Conservation (phyloP, 257 asterid species). For the Solanum paucissectum region DNA sequence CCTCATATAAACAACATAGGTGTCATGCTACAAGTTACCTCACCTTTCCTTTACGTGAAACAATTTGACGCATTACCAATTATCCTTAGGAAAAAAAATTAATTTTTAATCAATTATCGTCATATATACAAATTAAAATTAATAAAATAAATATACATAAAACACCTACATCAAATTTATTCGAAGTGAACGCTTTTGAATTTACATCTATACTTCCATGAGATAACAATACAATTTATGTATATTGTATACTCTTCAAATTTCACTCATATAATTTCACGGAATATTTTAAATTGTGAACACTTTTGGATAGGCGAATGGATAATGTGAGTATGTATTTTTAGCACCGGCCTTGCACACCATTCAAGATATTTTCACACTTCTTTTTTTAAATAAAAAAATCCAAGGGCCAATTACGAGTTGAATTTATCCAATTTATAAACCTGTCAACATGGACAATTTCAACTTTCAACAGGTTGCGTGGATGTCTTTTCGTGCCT, state of each 20-base stretch:
- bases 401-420: not conserved
- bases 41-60: not conserved
- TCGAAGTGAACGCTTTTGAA: not conserved
- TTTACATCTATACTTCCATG: too few species aligned
- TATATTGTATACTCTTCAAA: accelerated
- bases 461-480: not conserved
- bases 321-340: not conserved
- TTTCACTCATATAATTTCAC: too few species aligned
- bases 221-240: accelerated
- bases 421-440: not conserved
- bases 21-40: not conserved
- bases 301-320: not conserved
- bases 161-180: not conserved
- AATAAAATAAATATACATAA: not conserved
- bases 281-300: too few species aligned
- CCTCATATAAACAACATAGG: too few species aligned
- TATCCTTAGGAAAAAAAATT: not conserved
- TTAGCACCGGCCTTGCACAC: not conserved
- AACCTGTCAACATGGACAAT: not conserved
- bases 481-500: not conserved
- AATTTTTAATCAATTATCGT: not conserved
- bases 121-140: not conserved
- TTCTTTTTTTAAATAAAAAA: not conserved
- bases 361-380: not conserved
- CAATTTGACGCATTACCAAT: not conserved